Evolutionary conservation across 257 asterid genomes (phyloP).

Genomic region (Orobanche coerulescens): DNA sequence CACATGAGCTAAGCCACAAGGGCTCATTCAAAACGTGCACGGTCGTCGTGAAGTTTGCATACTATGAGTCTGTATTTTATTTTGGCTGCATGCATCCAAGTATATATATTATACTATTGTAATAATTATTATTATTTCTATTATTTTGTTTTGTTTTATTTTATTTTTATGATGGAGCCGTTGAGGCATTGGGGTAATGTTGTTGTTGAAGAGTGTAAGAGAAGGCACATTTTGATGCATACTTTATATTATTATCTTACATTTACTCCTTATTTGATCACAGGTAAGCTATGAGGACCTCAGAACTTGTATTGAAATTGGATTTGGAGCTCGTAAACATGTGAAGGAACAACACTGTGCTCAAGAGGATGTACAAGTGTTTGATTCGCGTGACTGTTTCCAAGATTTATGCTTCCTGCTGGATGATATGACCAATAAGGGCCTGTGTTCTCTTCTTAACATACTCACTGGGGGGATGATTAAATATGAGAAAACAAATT

Average conservation of each 20-base stretch:
- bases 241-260: conserved; percentile 8
- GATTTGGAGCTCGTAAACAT: conserved; percentile 34
- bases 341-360: conserved; percentile 18
- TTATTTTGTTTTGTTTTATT: too few relatives aligned
- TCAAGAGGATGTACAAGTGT: conserved; percentile 28
- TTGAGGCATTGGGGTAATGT: too few relatives aligned
- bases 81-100: conserved; percentile 1
- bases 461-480: conserved; percentile 40
- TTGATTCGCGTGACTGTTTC: conserved; percentile 23
- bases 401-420: conserved; percentile 35
- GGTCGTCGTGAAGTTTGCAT: not conserved
- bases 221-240: not conserved
- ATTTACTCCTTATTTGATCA: conserved; percentile 2
- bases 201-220: too few relatives aligned
- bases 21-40: too few relatives aligned
- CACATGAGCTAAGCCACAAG: too few relatives aligned
- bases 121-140: too few relatives aligned
- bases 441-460: conserved; percentile 40
- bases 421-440: conserved; percentile 58
- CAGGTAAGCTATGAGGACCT: conserved; percentile 59
- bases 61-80: not conserved
- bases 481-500: conserved; percentile 44
- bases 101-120: not conserved
- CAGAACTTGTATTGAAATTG: conserved; percentile 40
- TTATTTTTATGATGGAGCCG: too few relatives aligned